Evolutionary conservation across 352 stramenopile genomes (phyloP).

Genomic region (Phytophthora pluvialis): DNA sequence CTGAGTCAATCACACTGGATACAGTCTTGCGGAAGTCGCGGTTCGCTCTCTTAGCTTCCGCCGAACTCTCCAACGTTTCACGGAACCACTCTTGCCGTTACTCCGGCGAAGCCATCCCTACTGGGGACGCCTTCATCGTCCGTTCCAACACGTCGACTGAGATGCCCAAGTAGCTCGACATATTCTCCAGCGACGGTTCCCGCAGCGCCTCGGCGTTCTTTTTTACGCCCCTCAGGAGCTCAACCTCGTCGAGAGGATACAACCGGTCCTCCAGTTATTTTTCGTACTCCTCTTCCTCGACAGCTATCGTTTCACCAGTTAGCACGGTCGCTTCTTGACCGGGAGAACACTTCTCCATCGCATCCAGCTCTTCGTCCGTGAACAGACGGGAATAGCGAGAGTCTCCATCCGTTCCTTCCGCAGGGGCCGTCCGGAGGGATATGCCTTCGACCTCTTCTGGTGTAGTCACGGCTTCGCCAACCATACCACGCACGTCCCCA

Average conservation of each 20-base stretch:
- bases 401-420: too few relatives aligned
- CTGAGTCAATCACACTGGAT: too few relatives aligned
- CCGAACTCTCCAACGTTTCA: too few relatives aligned
- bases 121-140: not conserved
- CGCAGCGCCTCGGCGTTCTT: not conserved
- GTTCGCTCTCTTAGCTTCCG: too few relatives aligned
- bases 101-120: not conserved
- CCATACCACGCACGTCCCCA: too few relatives aligned
- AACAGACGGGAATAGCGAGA: not conserved
- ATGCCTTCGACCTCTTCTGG: too few relatives aligned
- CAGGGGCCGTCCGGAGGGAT: too few relatives aligned
- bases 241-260: constrained; percentile 3
- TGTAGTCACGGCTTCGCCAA: too few relatives aligned
- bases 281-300: constrained; percentile 6
- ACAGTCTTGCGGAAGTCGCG: too few relatives aligned
- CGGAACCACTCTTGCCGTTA: too few relatives aligned
- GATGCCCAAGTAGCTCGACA: not conserved
- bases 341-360: not conserved
- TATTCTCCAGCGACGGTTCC: not conserved
- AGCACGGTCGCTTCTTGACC: not conserved
- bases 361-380: not conserved
- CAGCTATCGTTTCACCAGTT: not conserved
- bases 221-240: not conserved
- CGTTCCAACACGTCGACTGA: not conserved
- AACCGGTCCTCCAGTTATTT: constrained; percentile 18